Conservation (phyloP, 2,329 filamentous ascomycete species). For the Thelonectria blattea region DNA sequence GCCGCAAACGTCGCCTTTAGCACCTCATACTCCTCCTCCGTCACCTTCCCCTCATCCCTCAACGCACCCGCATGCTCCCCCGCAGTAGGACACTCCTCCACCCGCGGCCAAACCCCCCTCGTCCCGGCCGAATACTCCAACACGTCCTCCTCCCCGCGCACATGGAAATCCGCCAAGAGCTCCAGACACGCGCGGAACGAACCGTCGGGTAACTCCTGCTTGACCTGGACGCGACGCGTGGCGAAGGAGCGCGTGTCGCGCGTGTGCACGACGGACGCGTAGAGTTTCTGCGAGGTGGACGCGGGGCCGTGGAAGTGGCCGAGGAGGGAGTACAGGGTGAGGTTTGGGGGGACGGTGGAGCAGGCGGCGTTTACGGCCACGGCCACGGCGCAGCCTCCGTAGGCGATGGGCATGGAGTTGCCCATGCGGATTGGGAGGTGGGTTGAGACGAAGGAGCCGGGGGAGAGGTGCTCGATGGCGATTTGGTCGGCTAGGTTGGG, state of each 20-base stretch:
- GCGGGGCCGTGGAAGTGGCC: constrained; percentile 56
- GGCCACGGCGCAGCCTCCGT: constrained; percentile 52
- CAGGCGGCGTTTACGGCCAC: constrained; percentile 50
- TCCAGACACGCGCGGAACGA: constrained; percentile 48
- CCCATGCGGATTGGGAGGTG: constrained; percentile 40
- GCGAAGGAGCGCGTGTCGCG: constrained; percentile 55
- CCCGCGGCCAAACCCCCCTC: constrained; percentile 36
- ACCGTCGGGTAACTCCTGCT: constrained; percentile 47
- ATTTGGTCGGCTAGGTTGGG: constrained; percentile 29
- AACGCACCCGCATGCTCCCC: constrained; percentile 21
- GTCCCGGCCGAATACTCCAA: constrained; percentile 49
- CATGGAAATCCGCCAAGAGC: constrained; percentile 54
- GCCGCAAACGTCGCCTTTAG: constrained; percentile 41
- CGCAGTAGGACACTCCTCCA: constrained; percentile 34
- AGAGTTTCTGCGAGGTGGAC: constrained; percentile 46
- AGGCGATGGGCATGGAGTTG: constrained; percentile 46
- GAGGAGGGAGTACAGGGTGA: constrained; percentile 52
- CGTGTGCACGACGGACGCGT: constrained; percentile 43
- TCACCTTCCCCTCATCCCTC: constrained; percentile 34
- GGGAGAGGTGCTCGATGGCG: constrained; percentile 28
- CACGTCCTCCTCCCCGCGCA: constrained; percentile 42
- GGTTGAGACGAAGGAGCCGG: constrained; percentile 37
- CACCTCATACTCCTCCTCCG: constrained; percentile 28
- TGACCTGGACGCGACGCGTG: constrained; percentile 53
- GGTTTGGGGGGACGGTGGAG: constrained; percentile 43